A percentile compares a stretch with the other conserved stretches of the same genome.
These are phyloP conservation scores for Termitomyces sp. DNA, from an alignment of 768 basidiomycete species.

Conservation along the genomic window DNA sequence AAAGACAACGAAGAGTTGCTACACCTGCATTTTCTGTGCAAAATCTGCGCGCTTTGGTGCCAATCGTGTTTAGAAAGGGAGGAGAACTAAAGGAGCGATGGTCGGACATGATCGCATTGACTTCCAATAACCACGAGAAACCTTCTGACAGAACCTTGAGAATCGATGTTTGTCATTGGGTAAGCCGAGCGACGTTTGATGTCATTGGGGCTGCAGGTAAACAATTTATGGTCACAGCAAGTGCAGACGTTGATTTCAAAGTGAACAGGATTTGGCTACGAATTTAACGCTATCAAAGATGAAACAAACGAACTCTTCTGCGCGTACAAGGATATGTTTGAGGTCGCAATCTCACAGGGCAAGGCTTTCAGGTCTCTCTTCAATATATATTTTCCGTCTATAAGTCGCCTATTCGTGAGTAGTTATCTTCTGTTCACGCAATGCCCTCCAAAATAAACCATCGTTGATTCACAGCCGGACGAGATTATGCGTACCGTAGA, in stretches of 20 bases:
- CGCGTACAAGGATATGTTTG: conserved; percentile 88
- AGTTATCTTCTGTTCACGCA: not conserved
- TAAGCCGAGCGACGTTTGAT: conserved; percentile 85
- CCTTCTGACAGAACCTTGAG: conserved; percentile 26
- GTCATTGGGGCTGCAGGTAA: conserved; percentile 87
- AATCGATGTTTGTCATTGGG: conserved; percentile 79
- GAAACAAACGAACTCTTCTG: conserved; percentile 75
- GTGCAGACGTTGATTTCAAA: not conserved
- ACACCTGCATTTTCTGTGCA: conserved; percentile 81
- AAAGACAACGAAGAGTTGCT: conserved; percentile 74
- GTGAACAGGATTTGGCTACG: conserved; percentile 74
- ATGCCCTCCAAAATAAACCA: not conserved
- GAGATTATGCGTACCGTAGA: conserved; percentile 45
- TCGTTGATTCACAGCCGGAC: conserved; percentile 46
- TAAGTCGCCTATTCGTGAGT: conserved; percentile 58
- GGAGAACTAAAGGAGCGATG: conserved; percentile 60
- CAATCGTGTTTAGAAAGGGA: conserved; percentile 71
- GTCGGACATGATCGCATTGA: conserved; percentile 41
- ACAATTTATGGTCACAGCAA: conserved; percentile 11
- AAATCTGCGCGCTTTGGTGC: conserved; percentile 69
- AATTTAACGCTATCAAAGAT: conserved; percentile 80
- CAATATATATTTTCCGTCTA: conserved; percentile 57
- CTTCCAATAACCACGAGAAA: not conserved
- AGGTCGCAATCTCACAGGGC: conserved; percentile 61
- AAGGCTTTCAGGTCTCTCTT: conserved; percentile 43